A percentile compares a stretch with the other conserved stretches of the same genome.
These are phyloP conservation scores for Nephelium lappaceum DNA, from an alignment of 345 rosid genomes.

Conservation along the genomic window DNA sequence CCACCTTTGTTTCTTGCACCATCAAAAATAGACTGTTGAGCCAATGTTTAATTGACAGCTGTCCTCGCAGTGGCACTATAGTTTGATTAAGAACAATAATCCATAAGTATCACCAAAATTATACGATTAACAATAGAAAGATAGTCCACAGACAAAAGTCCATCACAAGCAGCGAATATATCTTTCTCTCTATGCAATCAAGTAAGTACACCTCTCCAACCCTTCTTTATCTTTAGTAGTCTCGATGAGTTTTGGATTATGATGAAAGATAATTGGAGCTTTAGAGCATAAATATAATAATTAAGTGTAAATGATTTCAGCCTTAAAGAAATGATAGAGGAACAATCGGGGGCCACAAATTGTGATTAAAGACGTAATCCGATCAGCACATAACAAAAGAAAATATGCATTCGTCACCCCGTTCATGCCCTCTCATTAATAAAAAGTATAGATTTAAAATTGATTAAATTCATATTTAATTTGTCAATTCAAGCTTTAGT, in stretches of 20 bases:
- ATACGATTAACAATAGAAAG: not conserved
- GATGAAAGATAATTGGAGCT: constrained; percentile 5
- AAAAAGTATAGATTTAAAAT: constrained; percentile 4
- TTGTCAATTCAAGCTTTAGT: constrained; percentile 2
- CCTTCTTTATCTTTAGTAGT: not conserved
- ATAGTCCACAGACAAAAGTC: not conserved
- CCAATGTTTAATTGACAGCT: constrained; percentile 16
- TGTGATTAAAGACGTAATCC: constrained; percentile 31
- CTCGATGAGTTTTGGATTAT: constrained; percentile 9
- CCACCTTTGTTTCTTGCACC: not conserved
- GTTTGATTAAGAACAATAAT: not conserved
- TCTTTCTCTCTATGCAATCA: not conserved
- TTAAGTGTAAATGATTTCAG: constrained; percentile 13
- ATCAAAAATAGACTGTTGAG: no score
- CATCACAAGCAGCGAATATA: not conserved
- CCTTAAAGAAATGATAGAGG: not conserved
- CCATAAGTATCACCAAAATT: not conserved
- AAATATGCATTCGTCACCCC: constrained; percentile 22
- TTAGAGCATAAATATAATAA: constrained; percentile 4
- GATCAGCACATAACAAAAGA: constrained; percentile 2
- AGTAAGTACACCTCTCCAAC: not conserved
- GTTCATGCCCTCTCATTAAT: not conserved
- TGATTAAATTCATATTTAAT: not conserved
- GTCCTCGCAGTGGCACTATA: not conserved
- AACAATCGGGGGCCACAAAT: constrained; percentile 12